Evolutionary conservation across 768 basidiomycete species (phyloP), one percentile per base, ranked within the genome.

Genomic region (Kwoniella sp.): DNA sequence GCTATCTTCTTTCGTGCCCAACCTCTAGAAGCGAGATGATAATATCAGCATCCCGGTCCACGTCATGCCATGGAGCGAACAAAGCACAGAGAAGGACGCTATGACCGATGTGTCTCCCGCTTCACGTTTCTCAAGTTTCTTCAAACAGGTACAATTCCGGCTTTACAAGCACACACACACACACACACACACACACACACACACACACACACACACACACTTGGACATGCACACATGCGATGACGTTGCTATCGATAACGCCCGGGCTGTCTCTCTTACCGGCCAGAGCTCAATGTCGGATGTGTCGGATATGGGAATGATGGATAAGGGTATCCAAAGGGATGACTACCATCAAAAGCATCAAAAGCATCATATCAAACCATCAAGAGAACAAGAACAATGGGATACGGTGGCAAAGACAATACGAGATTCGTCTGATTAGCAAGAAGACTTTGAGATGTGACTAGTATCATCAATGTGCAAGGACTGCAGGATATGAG

Each of bases 41-140:
- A n/a, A n/a, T n/a, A n/a, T n/a, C n/a, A n/a, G n/a, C n/a, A n/a
- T n/a, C n/a, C n/a, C n/a, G n/a, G n/a, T n/a, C n/a, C n/a, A n/a
- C n/a, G n/a, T n/a, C n/a, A 45, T 45, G 41, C n/a, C 41, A n/a
- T 45, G 41, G 12, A 45, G 51, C 51, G 29, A 25, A 52, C 23
- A 30, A 52, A 15, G 51, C 51, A 52, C 23, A 51, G 41, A 45
- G n/a, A 45, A 45, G 41, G 20, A 45, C 41, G 41, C 41, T 20
- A 45, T 45, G 41, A 45, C 41, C 41, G 8, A 11, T 45, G 41
- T 45, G 41, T 45, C 9, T 20, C 41, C 41, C 34, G 13, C 34
- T 37, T 37, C 34, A 37, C 34, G 34, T 37, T 13, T 45, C 41
- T 45, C 41, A 45, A 45, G 17, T 17, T 45, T 45, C 41, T 45